Evolutionary conservation across 192 early-diverging fungal genomes (phyloP).

Genomic region (Linnemannia exigua): DNA sequence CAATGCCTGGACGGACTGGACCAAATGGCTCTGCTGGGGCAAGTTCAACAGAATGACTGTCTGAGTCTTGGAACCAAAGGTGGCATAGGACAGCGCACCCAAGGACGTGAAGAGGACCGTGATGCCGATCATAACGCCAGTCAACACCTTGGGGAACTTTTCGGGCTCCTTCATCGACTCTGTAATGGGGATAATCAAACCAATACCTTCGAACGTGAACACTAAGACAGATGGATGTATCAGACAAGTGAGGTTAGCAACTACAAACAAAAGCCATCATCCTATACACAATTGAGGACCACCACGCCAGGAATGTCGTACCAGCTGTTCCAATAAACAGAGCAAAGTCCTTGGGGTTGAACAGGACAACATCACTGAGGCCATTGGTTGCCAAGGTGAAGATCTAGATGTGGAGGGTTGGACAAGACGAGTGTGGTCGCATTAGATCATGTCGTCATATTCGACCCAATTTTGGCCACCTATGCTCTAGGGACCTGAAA

Average conservation of each 20-base stretch:
- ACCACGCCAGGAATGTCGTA: constrained; percentile 76
- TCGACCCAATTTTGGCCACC: too few species aligned
- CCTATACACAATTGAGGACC: background rate
- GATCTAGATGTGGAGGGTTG: constrained; percentile 58
- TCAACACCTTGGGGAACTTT: constrained; percentile 88
- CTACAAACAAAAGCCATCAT: background rate
- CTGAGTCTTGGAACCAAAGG: constrained; percentile 88
- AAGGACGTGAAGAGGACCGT: constrained; percentile 85
- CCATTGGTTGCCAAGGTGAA: constrained; percentile 75
- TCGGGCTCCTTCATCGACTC: constrained; percentile 94
- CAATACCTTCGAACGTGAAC: constrained; percentile 53
- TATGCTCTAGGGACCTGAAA: background rate
- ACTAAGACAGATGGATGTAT: constrained; percentile 6
- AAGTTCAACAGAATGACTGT: constrained; percentile 93
- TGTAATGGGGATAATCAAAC: constrained; percentile 80
- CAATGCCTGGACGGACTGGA: constrained; percentile 81
- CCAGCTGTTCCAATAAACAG: constrained; percentile 97
- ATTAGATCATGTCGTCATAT: background rate
- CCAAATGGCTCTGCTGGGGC: constrained; percentile 74
- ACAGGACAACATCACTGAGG: constrained; percentile 75
- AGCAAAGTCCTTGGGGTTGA: constrained; percentile 88
- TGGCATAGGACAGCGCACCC: constrained; percentile 86
- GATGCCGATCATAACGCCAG: constrained; percentile 82
- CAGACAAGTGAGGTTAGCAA: background rate
- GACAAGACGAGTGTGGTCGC: background rate